These are phyloP conservation scores for Penicillium janthinellum DNA, from an alignment of 2,329 filamentous ascomycete genomes.

Conservation along the genomic window DNA sequence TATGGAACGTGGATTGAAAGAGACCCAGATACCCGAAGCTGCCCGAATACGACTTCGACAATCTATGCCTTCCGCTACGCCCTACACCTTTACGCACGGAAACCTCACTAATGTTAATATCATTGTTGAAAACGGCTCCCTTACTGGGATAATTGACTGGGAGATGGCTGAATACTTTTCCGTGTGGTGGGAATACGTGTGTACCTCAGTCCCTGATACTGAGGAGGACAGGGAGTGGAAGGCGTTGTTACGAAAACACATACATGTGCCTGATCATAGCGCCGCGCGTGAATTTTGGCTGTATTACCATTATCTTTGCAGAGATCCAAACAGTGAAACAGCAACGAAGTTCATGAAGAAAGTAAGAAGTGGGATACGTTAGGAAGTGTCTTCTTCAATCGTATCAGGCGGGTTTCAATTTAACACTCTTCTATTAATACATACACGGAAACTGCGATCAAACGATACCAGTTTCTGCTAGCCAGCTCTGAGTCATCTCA, in stretches of 20 bases:
- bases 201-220: conserved; percentile 12
- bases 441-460: not conserved
- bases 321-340: conserved; percentile 7
- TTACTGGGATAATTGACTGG: conserved; percentile 45
- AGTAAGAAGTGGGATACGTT: conserved; percentile 5
- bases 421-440: not conserved
- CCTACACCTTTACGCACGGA: conserved; percentile 43
- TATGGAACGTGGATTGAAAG: conserved; percentile 12
- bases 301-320: conserved; percentile 21
- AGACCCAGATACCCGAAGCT: not conserved
- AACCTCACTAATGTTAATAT: conserved; percentile 44
- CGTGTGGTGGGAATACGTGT: conserved; percentile 17
- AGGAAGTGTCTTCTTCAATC: not conserved
- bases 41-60: conserved; percentile 10
- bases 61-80: conserved; percentile 24
- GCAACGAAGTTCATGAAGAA: conserved; percentile 11
- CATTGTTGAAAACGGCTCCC: conserved; percentile 40
- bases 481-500: conserved; percentile 35
- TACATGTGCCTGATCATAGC: conserved; percentile 24
- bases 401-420: not conserved
- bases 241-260: conserved; percentile 17
- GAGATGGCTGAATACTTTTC: conserved; percentile 40
- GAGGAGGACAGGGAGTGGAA: conserved; percentile 27
- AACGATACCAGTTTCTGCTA: conserved; percentile 6
- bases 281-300: conserved; percentile 23